These are phyloP conservation scores for Scytalidium sp. DNA, from an alignment of 2,329 filamentous ascomycete species.

Conservation along the genomic window DNA sequence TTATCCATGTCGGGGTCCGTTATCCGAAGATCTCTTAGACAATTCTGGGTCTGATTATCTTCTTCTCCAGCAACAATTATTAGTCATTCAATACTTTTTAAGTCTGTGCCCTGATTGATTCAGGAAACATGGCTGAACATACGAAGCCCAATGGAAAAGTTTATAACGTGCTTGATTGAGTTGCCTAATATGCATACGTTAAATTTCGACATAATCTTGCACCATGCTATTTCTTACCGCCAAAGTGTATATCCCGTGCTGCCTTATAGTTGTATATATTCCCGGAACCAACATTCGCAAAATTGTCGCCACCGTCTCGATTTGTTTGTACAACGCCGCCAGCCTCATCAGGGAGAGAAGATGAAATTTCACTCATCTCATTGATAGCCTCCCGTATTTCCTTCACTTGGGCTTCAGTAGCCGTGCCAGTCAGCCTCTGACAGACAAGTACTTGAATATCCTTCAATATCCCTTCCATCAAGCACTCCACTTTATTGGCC, in stretches of 20 bases:
- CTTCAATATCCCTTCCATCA: conserved; percentile 20
- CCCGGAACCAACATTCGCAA: too few species aligned
- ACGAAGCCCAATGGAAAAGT: too few species aligned
- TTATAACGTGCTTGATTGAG: neutral
- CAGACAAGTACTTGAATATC: conserved; percentile 16
- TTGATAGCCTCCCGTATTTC: conserved; percentile 10
- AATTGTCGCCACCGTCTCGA: conserved; percentile 2
- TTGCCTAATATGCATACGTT: neutral
- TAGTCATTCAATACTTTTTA: too few species aligned
- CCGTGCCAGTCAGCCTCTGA: conserved; percentile 11
- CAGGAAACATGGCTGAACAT: too few species aligned
- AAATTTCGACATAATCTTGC: neutral
- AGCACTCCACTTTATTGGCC: conserved; percentile 14
- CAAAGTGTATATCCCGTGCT: too few species aligned
- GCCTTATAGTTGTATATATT: conserved; percentile 8
- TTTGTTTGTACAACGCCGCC: conserved; percentile 3
- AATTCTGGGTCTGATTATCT: conserved; percentile 4
- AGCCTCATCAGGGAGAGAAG: conserved; percentile 8
- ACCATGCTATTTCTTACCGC: neutral
- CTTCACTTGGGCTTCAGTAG: conserved; percentile 11
- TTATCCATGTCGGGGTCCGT: conserved; percentile 34
- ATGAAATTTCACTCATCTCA: conserved; percentile 12
- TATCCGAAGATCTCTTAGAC: conserved; percentile 17
- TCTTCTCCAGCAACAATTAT: too few species aligned
- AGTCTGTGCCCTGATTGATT: too few species aligned